phyloP scores from a whole-genome alignment of 805 yeast species.

The Grigorovia yakushimaensis region DNA sequence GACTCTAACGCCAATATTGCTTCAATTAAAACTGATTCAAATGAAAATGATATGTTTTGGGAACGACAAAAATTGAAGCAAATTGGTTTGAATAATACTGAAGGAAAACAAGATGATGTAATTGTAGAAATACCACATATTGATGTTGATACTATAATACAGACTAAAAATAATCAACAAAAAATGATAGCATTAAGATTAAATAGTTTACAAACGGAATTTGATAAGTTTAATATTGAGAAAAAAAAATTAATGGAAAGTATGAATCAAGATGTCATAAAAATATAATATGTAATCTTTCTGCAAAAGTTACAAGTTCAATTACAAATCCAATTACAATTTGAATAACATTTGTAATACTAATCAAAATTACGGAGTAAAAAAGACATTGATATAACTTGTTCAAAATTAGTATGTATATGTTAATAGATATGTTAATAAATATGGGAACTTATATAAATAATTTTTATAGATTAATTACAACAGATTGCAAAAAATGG shows the following conservation, averaged over 20 bases:
- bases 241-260: not conserved
- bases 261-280: not conserved
- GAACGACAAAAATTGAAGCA: not conserved
- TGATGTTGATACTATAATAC: not conserved
- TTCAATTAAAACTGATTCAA: not conserved
- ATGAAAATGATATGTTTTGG: not conserved
- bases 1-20: not conserved
- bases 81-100: slow-evolving; percentile 4
- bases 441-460: no score
- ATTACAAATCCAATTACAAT: no score
- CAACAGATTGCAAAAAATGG: no score
- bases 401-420: no score
- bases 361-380: no score
- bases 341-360: no score
- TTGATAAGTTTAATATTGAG: not conserved
- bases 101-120: slow-evolving; percentile 2
- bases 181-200: not conserved
- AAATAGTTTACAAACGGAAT: not conserved
- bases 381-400: no score
- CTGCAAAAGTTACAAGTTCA: no score
- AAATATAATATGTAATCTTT: no score
- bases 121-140: not conserved
- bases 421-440: no score
- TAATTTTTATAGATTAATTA: no score
- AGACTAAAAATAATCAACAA: not conserved